Base-by-base conservation (phyloP, 345 rosid genomes). In the Eucalyptus regnans region DNA sequence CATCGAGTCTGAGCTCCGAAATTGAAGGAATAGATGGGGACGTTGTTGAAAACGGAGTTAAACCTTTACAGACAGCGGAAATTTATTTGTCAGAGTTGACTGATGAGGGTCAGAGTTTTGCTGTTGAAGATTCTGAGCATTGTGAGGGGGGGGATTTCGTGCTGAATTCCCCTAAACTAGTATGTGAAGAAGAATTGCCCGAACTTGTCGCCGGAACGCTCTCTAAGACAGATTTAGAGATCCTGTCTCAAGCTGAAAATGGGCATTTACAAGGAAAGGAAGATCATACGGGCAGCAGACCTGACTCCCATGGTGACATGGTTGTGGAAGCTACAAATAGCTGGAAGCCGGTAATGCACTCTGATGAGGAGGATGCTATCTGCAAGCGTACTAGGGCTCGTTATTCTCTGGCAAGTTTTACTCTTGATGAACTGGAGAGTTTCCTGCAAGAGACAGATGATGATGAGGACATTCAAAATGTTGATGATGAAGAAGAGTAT, bases 361-460 rank as follows among this genome's bases (percentile, higher is more conserved):
- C 87, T 23, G 89, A 87, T 86, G 97, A 94, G 56, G 94, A 94
- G 64, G 98, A 97, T 92, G 99, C 97, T 48, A 97, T 97, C 84
- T 96, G 97, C 90, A 97, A 91, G 95, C 95, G 97, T 49, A 98
- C 99, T 7, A 94, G 99, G 93, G 99, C 99, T 49, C 92, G 93
- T 4, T 97, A 96, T 93, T 98, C 99, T 5, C 97, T 97, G 56
- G 94, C 94, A 64, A 92, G 96, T 91, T 97, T 95, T 91, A 96
- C 97, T 9, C 98, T 98, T 27, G 98, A 98, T 93, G 99, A 98
- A 90, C 97, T 98, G 22, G 99, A 98, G 96, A 95, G 96, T 52
- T 97, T 97, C 91, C 96, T 98, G 88, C 97, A 98, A 88, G 98
- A 97, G 93, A 95, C 98, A 31, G 99, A 98, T 93, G 97, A 98